Percentiles rank a stretch among this genome's conserved stretches.
These are phyloP conservation scores for Myxozyma vanderwaltii DNA, from an alignment of 805 yeast species.

Conservation along the genomic window DNA sequence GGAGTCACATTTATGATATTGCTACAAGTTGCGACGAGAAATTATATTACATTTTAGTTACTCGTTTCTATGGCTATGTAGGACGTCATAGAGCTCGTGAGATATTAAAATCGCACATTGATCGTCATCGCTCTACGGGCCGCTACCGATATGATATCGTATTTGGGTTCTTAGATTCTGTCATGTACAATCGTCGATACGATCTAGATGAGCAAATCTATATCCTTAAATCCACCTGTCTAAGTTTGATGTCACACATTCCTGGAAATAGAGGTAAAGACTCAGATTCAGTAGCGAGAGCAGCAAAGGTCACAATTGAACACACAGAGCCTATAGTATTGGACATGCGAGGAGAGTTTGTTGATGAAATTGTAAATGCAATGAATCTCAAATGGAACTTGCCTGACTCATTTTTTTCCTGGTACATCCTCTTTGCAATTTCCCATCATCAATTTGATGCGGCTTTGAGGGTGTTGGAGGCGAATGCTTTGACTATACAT, in stretches of 20 bases:
- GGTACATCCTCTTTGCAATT: slow-evolving; percentile 13
- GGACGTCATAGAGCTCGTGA: slow-evolving; percentile 1
- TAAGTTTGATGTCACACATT: slow-evolving; percentile 6
- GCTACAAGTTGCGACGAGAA: background rate
- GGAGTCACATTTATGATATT: slow-evolving; percentile 4
- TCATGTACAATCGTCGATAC: background rate
- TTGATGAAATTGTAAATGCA: background rate
- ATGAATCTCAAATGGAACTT: background rate
- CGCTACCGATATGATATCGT: background rate
- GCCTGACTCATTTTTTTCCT: slow-evolving; percentile 2
- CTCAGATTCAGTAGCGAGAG: background rate
- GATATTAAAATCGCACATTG: slow-evolving; percentile 8
- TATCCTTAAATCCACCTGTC: background rate
- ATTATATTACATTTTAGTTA: background rate
- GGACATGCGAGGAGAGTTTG: background rate
- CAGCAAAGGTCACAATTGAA: background rate
- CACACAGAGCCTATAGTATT: background rate
- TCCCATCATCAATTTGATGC: slow-evolving; percentile 6
- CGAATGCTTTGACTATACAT: background rate
- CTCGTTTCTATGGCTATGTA: background rate
- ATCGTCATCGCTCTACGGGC: slow-evolving; percentile 9
- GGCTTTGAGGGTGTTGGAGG: slow-evolving; percentile 3
- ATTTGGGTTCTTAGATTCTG: background rate
- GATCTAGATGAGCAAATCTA: background rate
- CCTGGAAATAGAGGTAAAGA: background rate